These are phyloP conservation scores for Trichomonas gallinae DNA, from an alignment of 208 protist genomes.

Conservation along the genomic window DNA sequence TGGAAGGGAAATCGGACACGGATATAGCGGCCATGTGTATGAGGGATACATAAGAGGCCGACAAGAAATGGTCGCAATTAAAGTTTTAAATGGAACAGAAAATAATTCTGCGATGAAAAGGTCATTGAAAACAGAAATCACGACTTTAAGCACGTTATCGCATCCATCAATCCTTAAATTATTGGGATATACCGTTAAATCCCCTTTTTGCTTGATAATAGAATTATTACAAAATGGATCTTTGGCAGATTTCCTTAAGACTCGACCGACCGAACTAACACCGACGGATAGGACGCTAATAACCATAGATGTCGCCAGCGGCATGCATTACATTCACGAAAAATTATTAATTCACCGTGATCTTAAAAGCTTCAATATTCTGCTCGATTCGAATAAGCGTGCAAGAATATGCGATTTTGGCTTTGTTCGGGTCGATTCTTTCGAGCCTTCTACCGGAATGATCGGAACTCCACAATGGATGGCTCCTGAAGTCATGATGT, in stretches of 20 bases:
- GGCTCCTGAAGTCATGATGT: conserved; percentile 21
- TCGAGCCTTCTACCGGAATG: not conserved
- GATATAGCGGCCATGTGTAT: not conserved
- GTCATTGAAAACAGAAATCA: not conserved
- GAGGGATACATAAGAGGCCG: not conserved
- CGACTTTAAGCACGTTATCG: not conserved
- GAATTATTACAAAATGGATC: not conserved
- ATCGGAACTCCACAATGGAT: conserved; percentile 23
- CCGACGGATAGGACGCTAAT: conserved; percentile 23
- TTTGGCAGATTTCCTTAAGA: not conserved
- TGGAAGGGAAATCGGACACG: not conserved
- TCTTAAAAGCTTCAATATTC: conserved; percentile 44
- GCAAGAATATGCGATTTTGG: conserved; percentile 23
- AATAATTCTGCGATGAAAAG: too few relatives aligned
- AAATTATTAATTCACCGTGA: conserved; percentile 43
- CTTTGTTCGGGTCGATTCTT: not conserved
- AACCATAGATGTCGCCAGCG: conserved; percentile 37
- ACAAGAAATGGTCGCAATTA: not conserved
- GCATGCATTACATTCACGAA: conserved; percentile 46
- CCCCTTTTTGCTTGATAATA: not conserved
- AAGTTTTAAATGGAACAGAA: not conserved
- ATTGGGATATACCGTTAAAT: not conserved
- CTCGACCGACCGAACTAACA: not conserved
- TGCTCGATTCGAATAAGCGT: conserved; percentile 24
- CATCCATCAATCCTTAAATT: conserved; percentile 7